Conservation (phyloP, 2,329 filamentous ascomycete species). For the Chrysosporium keratinophilum region DNA sequence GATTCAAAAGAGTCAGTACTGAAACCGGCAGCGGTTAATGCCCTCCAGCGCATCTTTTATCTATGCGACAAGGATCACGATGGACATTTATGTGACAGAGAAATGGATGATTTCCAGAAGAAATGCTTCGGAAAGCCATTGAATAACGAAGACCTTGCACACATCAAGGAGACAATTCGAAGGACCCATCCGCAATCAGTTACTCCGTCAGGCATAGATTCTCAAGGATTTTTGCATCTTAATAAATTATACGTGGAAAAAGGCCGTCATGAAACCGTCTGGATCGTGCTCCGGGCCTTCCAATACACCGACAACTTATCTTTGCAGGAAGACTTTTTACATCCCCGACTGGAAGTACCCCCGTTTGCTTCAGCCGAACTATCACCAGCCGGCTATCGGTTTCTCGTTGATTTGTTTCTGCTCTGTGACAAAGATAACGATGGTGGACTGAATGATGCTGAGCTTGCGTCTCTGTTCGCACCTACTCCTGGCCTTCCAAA, state of each 20-base stretch:
- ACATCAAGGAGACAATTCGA: slow-evolving; percentile 80
- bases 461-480: slow-evolving; percentile 77
- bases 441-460: slow-evolving; percentile 76
- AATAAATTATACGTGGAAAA: slow-evolving; percentile 98
- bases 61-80: slow-evolving; percentile 95
- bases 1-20: slow-evolving; percentile 85
- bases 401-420: slow-evolving; percentile 93
- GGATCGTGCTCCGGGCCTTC: slow-evolving; percentile 90
- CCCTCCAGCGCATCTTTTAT: slow-evolving; percentile 84
- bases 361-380: slow-evolving; percentile 87
- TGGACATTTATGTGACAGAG: slow-evolving; percentile 76
- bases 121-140: slow-evolving; percentile 88
- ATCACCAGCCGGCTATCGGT: slow-evolving; percentile 86
- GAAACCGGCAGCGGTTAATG: slow-evolving; percentile 80
- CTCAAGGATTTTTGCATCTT: slow-evolving; percentile 72
- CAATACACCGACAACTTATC: slow-evolving; percentile 94
- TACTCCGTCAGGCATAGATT: slow-evolving; percentile 62
- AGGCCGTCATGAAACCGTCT: slow-evolving; percentile 93
- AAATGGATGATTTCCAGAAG: slow-evolving; percentile 81
- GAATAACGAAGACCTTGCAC: slow-evolving; percentile 67
- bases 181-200: slow-evolving; percentile 55
- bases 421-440: slow-evolving; percentile 97
- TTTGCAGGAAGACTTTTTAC: slow-evolving; percentile 79
- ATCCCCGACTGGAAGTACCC: slow-evolving; percentile 88
- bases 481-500: slow-evolving; percentile 81